Evolutionary conservation across 2,329 filamentous ascomycete species (phyloP).

Genomic region (Pseudocercospora cruenta): DNA sequence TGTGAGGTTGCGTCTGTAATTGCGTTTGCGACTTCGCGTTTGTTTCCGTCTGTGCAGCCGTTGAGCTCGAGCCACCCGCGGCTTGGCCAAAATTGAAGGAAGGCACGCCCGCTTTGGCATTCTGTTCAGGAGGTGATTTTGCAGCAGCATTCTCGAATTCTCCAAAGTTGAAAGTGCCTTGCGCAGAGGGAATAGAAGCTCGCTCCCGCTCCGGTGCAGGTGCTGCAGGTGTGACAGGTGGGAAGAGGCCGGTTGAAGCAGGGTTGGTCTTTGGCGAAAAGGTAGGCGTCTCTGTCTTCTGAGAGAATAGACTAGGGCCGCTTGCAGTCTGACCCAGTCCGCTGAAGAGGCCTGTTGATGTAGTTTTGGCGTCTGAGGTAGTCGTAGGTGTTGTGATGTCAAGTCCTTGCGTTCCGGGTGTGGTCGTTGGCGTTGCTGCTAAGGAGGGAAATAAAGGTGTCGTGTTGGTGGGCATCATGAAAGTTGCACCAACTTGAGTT

Average conservation of each 20-base stretch:
- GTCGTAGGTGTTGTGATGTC: neutral
- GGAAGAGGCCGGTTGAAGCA: conserved; percentile 9
- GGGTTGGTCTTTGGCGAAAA: neutral
- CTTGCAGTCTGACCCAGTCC: neutral
- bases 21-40: conserved; percentile 23
- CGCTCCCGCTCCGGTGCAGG: neutral
- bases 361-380: neutral
- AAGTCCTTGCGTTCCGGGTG: neutral
- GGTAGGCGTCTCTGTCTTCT: neutral
- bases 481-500: neutral
- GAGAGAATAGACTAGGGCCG: neutral
- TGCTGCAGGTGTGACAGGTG: conserved; percentile 5
- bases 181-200: neutral
- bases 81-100: conserved; percentile 8
- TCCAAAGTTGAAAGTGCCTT: neutral
- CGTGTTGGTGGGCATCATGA: neutral
- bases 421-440: neutral
- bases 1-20: conserved; percentile 18
- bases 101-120: neutral
- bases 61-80: conserved; percentile 13
- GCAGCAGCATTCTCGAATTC: neutral
- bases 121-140: neutral
- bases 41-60: conserved; percentile 25
- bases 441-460: neutral
- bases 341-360: neutral